Conservation (phyloP, 2,329 filamentous ascomycete genomes). For the Colletotrichum paranaense region DNA sequence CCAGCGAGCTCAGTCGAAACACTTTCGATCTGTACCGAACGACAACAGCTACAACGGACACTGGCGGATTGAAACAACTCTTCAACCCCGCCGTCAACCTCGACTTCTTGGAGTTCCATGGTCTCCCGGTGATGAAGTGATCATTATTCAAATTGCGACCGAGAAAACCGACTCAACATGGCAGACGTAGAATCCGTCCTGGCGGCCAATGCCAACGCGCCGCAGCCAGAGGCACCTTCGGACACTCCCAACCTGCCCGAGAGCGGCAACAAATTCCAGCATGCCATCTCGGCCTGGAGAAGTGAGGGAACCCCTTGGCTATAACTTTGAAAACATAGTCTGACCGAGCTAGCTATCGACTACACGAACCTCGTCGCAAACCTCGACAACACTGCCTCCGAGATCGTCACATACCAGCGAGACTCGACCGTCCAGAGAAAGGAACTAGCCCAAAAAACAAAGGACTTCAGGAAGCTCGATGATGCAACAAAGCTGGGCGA, state of each 20-base stretch:
- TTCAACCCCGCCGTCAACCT: not conserved
- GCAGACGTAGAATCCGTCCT: conserved; percentile 36
- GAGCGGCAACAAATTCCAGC: conserved; percentile 93
- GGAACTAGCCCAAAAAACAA: conserved; percentile 98
- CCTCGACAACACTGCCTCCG: conserved; percentile 93
- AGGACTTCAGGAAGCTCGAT: conserved; percentile 95
- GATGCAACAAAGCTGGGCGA: conserved; percentile 88
- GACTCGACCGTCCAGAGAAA: conserved; percentile 97
- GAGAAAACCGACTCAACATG: conserved; percentile 35
- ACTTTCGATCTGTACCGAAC: conserved; percentile 1
- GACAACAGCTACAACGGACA: conserved; percentile 23
- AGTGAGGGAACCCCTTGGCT: conserved; percentile 66
- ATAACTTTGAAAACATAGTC: conserved; percentile 28
- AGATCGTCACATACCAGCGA: conserved; percentile 91
- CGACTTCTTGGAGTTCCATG: not conserved
- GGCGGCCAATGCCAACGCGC: conserved; percentile 31
- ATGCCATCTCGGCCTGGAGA: conserved; percentile 95
- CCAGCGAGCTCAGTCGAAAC: conserved; percentile 32
- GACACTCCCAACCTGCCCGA: conserved; percentile 48
- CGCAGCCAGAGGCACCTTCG: conserved; percentile 7
- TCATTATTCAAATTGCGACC: not conserved
- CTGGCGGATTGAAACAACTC: not conserved
- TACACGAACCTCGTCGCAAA: conserved; percentile 84
- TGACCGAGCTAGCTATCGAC: conserved; percentile 77
- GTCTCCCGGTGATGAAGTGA: conserved; percentile 27